These are phyloP conservation scores for Anisodus tanguticus DNA, from an alignment of 257 asterid species.

Conservation along the genomic window DNA sequence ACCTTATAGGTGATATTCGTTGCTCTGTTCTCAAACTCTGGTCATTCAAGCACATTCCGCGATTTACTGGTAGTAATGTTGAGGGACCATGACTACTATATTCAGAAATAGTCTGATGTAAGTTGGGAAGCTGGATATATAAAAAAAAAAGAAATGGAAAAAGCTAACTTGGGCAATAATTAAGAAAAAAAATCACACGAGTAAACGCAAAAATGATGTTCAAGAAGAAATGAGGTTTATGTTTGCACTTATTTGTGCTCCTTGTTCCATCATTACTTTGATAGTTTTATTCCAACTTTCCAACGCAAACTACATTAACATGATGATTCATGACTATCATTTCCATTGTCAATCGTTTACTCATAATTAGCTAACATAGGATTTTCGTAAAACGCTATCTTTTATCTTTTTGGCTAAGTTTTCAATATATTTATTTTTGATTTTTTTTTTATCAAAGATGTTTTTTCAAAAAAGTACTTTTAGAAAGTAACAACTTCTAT, in stretches of 20 bases:
- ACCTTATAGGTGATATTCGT: no score
- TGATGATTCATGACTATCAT: no score
- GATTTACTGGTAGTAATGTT: no score
- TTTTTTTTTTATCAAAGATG: not conserved
- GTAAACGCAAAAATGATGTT: slow-evolving; percentile 19
- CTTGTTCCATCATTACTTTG: slow-evolving; percentile 31
- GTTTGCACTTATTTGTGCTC: slow-evolving; percentile 33
- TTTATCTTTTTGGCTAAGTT: not conserved
- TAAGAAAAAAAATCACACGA: not conserved
- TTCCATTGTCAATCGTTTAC: not conserved
- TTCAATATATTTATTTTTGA: not conserved
- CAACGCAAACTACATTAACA: not conserved
- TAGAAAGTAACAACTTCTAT: not conserved
- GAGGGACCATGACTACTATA: no score
- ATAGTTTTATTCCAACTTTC: slow-evolving; percentile 23
- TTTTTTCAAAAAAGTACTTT: no score
- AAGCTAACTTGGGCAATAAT: slow-evolving; percentile 10
- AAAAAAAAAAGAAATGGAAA: not conserved
- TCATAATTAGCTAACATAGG: not conserved
- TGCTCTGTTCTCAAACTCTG: no score
- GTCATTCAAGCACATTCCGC: no score
- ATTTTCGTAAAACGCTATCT: not conserved
- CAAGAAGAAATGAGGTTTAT: slow-evolving; percentile 12
- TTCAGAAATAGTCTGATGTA: no score
- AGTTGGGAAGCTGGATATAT: no score